Evolutionary conservation across 108 stramenopile species (phyloP), one percentile per base, ranked within the genome.

Genomic region (Pseudonitzschia pungens): DNA sequence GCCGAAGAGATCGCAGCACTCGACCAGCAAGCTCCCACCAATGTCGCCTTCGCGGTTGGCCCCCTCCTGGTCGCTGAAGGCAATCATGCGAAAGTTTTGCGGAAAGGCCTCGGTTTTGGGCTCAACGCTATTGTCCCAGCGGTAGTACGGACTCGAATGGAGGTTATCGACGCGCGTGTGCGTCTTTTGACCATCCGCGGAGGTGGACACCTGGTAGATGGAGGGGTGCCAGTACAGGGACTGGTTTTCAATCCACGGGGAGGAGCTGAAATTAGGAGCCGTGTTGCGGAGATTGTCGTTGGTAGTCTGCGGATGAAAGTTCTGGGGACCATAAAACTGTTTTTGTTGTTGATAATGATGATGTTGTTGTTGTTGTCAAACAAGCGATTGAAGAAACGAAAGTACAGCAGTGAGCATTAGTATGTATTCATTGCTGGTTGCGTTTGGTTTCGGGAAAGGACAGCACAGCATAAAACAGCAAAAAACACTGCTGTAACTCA

Each of bases 61-160:
- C 5, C 67, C 67, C 36, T 40, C 42, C 10, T 73, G 65, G 53
- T 68, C 50, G 16, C 36, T 32, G 41, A 54, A 66, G 22, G 77
- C 73, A 64, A 78, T 78, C 73, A 74, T 74, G 8, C 68, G 73
- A 51, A 78, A 78, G 4, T 68, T 68, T 5, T 73, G 68, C 9
- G 77, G 77, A 20, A 78, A 78, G 26, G 77, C 55, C 48, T 70
- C 68, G 1, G 67, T 68, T 43, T 9, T 29, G 10, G 73, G 68
- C 10, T 68, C 68, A 24, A 53, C 58, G 27, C 56, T 33, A 22
- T 55, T 74, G 64, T 79, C 78, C 78, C 78, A 79, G 16, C 78
- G 69, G 44, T 79, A 79, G 60, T 79, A 76, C 1, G 53, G 72
- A 11, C 48, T 27, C 7, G 72, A 18, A 29, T 64, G 24, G 40